Evolutionary conservation across 2,329 filamentous ascomycete species (phyloP).

Genomic region (Dryadomyces quercivorus): DNA sequence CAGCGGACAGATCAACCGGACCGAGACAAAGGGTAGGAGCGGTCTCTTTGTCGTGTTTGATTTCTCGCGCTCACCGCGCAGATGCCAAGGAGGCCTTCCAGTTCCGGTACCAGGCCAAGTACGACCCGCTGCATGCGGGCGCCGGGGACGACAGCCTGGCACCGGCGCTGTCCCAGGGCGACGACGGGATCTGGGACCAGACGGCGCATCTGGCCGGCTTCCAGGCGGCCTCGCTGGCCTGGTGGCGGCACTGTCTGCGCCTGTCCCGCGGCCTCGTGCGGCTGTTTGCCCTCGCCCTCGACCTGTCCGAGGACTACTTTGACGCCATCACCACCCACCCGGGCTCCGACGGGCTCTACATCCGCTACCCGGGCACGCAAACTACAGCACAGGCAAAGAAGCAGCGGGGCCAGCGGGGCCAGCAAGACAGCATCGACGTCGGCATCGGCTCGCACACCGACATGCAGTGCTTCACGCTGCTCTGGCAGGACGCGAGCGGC

Average conservation of each 20-base stretch:
- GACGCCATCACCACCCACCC: conserved; percentile 25
- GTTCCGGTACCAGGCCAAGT: conserved; percentile 14
- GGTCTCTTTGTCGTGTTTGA: neutral
- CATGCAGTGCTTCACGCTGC: conserved; percentile 34
- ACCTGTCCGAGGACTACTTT: conserved; percentile 21
- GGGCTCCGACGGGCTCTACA: conserved; percentile 15
- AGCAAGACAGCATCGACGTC: conserved; percentile 17
- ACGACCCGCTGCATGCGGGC: conserved; percentile 10
- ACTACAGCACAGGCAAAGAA: too few species aligned
- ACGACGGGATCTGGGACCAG: conserved; percentile 15
- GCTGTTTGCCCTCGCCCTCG: conserved; percentile 13
- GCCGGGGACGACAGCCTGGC: neutral
- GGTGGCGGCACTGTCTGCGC: conserved; percentile 14
- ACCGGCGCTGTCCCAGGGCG: conserved; percentile 6
- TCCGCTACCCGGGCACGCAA: conserved; percentile 13
- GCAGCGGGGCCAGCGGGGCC: conserved; percentile 7
- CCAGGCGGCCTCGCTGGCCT: conserved; percentile 12
- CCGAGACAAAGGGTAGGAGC: conserved; percentile 7
- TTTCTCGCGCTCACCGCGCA: neutral
- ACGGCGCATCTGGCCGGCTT: conserved; percentile 14
- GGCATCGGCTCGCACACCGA: conserved; percentile 35
- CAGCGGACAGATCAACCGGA: conserved; percentile 12
- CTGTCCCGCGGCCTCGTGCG: conserved; percentile 13
- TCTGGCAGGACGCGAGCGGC: conserved; percentile 32
- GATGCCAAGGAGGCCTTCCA: conserved; percentile 16